These are phyloP conservation scores for Sherardia arvensis DNA, from an alignment of 257 asterid species.

Conservation along the genomic window DNA sequence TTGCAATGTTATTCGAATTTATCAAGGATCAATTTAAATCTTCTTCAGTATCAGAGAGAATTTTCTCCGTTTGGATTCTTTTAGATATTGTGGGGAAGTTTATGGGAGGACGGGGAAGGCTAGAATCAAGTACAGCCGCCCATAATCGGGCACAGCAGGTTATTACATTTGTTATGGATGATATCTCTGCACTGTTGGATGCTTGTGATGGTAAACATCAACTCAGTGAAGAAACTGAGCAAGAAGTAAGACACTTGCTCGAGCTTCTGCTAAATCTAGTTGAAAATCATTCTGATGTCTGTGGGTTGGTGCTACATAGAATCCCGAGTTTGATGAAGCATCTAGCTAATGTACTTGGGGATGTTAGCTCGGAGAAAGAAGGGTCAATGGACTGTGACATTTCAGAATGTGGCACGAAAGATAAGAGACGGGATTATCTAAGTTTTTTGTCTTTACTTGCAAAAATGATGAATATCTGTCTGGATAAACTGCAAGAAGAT, in stretches of 20 bases:
- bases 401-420: slow-evolving; percentile 19
- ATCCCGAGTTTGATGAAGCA: slow-evolving; percentile 34
- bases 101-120: slow-evolving; percentile 43
- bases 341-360: slow-evolving; percentile 28
- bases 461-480: slow-evolving; percentile 40
- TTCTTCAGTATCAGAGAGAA: slow-evolving; percentile 36
- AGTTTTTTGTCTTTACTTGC: slow-evolving; percentile 36
- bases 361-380: slow-evolving; percentile 19
- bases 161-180: slow-evolving; percentile 39
- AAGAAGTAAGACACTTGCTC: slow-evolving; percentile 54
- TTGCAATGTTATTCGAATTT: slow-evolving; percentile 29
- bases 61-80: slow-evolving; percentile 37
- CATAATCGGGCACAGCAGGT: slow-evolving; percentile 32
- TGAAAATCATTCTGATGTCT: slow-evolving; percentile 35
- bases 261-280: slow-evolving; percentile 36
- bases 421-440: slow-evolving; percentile 14
- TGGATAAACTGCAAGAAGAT: slow-evolving; percentile 35
- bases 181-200: slow-evolving; percentile 31
- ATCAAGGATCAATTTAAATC: slow-evolving; percentile 31
- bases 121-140: slow-evolving; percentile 30
- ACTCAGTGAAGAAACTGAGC: slow-evolving; percentile 28
- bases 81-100: slow-evolving; percentile 46
- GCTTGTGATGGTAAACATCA: slow-evolving; percentile 19
- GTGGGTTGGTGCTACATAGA: slow-evolving; percentile 41
- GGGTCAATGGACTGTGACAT: slow-evolving; percentile 14